Percentiles rank a stretch among this genome's conserved stretches.
phyloP scores from a whole-genome alignment of 1,284 basidiomycete genomes.

The Sporisorium scitamineum region DNA sequence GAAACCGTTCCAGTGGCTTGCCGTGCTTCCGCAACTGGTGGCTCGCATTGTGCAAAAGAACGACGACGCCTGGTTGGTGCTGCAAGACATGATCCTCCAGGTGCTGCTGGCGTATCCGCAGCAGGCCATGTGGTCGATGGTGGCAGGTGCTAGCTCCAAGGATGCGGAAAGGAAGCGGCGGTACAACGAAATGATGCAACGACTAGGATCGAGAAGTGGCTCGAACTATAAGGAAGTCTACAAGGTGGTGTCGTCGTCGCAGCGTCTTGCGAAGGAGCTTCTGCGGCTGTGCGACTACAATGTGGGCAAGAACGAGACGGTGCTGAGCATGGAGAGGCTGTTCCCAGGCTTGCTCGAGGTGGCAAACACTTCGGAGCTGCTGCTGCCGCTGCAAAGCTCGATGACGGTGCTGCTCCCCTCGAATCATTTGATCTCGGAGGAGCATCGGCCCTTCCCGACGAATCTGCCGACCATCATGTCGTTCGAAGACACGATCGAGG shows the following conservation, averaged over 20 bases:
- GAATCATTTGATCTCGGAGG: conserved; percentile 71
- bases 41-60: conserved; percentile 90
- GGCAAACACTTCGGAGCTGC: conserved; percentile 50
- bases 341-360: conserved; percentile 58
- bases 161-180: conserved; percentile 76
- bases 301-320: conserved; percentile 50
- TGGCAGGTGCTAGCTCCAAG: conserved; percentile 87
- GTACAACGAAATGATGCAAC: conserved; percentile 76
- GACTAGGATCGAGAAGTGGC: conserved; percentile 20
- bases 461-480: conserved; percentile 79
- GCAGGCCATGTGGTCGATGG: conserved; percentile 93
- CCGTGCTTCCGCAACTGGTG: conserved; percentile 95
- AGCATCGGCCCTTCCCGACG: conserved; percentile 84
- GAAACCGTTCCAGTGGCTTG: conserved; percentile 82
- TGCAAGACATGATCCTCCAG: conserved; percentile 79
- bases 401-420: conserved; percentile 83
- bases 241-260: conserved; percentile 53
- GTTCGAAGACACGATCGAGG: conserved; percentile 81
- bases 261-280: conserved; percentile 64
- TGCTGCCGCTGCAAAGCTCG: conserved; percentile 89
- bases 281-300: conserved; percentile 62
- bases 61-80: conserved; percentile 76
- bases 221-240: conserved; percentile 48
- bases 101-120: conserved; percentile 87
- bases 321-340: conserved; percentile 52